Evolutionary conservation across 306 rosid genomes (phyloP).

Genomic region (Arachis hypogaea): DNA sequence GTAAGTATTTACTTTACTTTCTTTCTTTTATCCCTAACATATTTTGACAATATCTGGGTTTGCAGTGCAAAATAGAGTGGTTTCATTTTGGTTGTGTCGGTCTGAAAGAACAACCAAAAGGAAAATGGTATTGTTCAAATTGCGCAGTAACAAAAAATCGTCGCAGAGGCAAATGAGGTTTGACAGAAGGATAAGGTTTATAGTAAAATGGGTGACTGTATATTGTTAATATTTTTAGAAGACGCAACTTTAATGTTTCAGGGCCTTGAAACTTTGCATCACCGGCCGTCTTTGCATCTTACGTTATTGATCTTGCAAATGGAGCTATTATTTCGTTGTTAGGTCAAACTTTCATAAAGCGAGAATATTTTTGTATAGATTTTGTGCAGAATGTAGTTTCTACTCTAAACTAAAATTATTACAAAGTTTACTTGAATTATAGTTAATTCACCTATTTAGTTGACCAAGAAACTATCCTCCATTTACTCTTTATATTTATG

Average conservation of each 20-base stretch:
- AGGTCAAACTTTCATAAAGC: not conserved
- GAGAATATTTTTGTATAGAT: not conserved
- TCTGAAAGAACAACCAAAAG: slow-evolving; percentile 57
- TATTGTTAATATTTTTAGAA: slow-evolving; percentile 29
- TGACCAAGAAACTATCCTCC: no score
- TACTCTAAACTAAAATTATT: not conserved
- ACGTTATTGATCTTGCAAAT: not conserved
- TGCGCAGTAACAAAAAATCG: slow-evolving; percentile 54
- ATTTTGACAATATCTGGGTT: slow-evolving; percentile 30
- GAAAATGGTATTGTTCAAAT: slow-evolving; percentile 58
- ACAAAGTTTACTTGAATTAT: no score
- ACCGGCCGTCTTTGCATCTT: slow-evolving; percentile 22
- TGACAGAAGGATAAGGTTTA: slow-evolving; percentile 7
- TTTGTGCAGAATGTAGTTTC: not conserved
- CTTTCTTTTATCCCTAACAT: slow-evolving; percentile 1
- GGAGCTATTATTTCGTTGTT: not conserved
- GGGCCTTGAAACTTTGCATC: slow-evolving; percentile 27
- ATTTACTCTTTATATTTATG: no score
- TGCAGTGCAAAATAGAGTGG: slow-evolving; percentile 65
- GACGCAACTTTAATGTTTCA: not conserved
- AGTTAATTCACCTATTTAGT: no score
- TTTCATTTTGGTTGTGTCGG: slow-evolving; percentile 63
- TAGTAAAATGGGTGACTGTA: slow-evolving; percentile 29
- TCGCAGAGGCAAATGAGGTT: slow-evolving; percentile 52
- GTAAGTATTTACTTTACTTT: slow-evolving; percentile 38